Evolutionary conservation across 2,329 filamentous ascomycete species (phyloP).

Genomic region (Verticillium alfalfae): DNA sequence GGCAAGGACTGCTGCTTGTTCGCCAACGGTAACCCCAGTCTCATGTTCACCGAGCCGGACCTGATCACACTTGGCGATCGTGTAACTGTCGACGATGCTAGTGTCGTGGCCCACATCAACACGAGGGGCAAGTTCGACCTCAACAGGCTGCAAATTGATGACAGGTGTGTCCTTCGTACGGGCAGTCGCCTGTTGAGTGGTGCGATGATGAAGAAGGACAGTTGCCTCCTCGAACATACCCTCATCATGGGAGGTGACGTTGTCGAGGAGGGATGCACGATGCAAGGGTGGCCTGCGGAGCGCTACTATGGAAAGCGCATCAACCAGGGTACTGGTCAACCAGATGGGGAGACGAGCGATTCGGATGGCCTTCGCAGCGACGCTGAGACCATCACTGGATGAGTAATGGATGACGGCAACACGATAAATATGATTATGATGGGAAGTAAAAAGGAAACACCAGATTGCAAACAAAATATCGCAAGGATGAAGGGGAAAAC

Average conservation of each 20-base stretch:
- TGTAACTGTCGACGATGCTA: slow-evolving; percentile 49
- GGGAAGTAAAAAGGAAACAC: neutral
- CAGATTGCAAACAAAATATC: neutral
- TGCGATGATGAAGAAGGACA: slow-evolving; percentile 45
- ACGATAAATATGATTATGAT: neutral
- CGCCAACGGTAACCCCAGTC: slow-evolving; percentile 42
- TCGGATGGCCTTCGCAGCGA: neutral
- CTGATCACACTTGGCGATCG: slow-evolving; percentile 47
- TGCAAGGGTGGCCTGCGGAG: slow-evolving; percentile 51
- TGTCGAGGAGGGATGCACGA: slow-evolving; percentile 41
- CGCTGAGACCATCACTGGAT: neutral
- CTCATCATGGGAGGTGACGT: slow-evolving; percentile 51
- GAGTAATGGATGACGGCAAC: neutral
- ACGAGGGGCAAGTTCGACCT: slow-evolving; percentile 51
- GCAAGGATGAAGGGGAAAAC: neutral
- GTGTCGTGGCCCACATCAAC: slow-evolving; percentile 51
- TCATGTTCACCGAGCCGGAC: slow-evolving; percentile 54
- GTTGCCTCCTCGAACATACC: slow-evolving; percentile 51
- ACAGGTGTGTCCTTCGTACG: slow-evolving; percentile 44
- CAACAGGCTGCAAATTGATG: slow-evolving; percentile 43
- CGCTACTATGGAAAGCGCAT: slow-evolving; percentile 21
- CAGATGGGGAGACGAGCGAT: neutral
- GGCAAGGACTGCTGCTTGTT: slow-evolving; percentile 51
- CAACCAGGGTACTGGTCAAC: neutral
- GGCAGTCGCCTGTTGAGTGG: slow-evolving; percentile 48